Base-by-base conservation (phyloP, 805 yeast species). In the Hanseniaspora meyeri region DNA sequence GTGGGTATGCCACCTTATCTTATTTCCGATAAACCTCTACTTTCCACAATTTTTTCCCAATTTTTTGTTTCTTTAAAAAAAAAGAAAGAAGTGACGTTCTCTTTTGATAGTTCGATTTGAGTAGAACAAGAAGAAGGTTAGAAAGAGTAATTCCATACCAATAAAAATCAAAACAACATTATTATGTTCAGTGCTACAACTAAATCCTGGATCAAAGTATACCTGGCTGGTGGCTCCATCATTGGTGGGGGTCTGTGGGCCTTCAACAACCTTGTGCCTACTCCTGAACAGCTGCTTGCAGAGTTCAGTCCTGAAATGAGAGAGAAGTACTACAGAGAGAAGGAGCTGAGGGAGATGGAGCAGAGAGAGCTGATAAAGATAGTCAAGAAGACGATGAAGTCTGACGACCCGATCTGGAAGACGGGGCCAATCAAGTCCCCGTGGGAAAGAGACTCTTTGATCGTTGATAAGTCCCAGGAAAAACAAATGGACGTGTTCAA, bases 361-460 rank as follows among this genome's bases (percentile, higher is more conserved):
- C 91, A 85, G 64, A 76, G 77, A 60, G 83, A 79, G 63, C 67
- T 86, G 60, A 83, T 84, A 77, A 78, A 78, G 60, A 80, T 84
- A 29, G 90, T 80, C 0, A 72, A 77, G 57, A 65, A 76, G 59
- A 85, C 93, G 0, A 69, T 87, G 2, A 74, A 77, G 1, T 81
- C 88, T 16, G 75, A 81, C 61, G 88, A 85, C 57, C 95, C 95
- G 0, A 80, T 85, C 50, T 86, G 95, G 95, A 83, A 78, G 65
- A 81, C 95, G 0, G 95, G 90, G 0, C 72, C 80, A 1, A 76
- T 86, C 40, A 70, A 73, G 46, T 77, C 83, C 1, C 93, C 95
- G 0, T 84, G 85, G 77, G 91, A 77, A 55, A 63, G 61, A 42
- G 62, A 50, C 27, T 57, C 59, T 20, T 64, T 65, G 17, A 60